phyloP scores from a whole-genome alignment of 1,284 basidiomycete species.

The Chondrostereum purpureum region DNA sequence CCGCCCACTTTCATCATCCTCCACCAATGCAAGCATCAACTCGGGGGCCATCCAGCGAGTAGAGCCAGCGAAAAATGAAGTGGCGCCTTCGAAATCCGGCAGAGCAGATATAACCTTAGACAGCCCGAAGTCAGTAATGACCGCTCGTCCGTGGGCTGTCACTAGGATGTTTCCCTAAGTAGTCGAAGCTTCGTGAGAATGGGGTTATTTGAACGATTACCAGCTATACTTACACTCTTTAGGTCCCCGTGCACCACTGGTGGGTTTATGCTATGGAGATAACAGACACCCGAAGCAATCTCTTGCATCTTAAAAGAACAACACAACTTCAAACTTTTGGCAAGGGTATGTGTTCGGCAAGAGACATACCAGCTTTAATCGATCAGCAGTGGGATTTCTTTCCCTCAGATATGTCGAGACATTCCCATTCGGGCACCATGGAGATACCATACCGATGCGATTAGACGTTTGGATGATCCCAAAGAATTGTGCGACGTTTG shows the following conservation, averaged over 20 bases:
- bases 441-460: constrained; percentile 53
- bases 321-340: too few relatives aligned
- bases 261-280: constrained; percentile 45
- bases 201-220: background rate
- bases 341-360: too few relatives aligned
- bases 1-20: constrained; percentile 29
- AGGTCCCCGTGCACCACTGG: constrained; percentile 51
- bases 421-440: constrained; percentile 53
- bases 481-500: constrained; percentile 43
- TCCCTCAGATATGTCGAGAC: constrained; percentile 38
- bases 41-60: constrained; percentile 51
- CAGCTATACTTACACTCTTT: constrained; percentile 42
- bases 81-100: constrained; percentile 22
- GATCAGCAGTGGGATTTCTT: constrained; percentile 31
- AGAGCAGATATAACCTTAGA: constrained; percentile 36
- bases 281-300: constrained; percentile 45
- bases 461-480: constrained; percentile 41
- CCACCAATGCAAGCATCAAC: constrained; percentile 39
- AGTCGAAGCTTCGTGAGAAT: background rate
- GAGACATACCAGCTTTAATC: constrained; percentile 41
- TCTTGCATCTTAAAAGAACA: constrained; percentile 45
- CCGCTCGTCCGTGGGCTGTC: constrained; percentile 37
- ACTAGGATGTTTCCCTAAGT: constrained; percentile 50
- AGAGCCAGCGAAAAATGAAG: constrained; percentile 48
- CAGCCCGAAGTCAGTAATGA: constrained; percentile 56